Evolutionary conservation across 371 early-diverging fungal species (phyloP).

Genomic region (Apophysomyces ossiformis): DNA sequence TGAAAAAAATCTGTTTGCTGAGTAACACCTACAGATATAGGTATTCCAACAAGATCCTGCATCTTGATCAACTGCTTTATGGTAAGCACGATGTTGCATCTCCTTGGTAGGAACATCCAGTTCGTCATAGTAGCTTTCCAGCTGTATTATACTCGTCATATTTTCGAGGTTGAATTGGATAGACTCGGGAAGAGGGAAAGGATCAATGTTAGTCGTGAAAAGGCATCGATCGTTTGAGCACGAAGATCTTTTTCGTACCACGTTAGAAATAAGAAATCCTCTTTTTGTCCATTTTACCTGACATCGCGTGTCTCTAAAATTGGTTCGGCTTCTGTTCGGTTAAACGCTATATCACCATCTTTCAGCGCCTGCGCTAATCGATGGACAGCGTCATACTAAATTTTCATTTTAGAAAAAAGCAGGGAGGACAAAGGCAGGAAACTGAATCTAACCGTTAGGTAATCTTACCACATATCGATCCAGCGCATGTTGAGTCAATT

Average conservation of each 20-base stretch:
- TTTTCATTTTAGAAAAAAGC: background rate
- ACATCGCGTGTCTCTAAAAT: constrained; percentile 25
- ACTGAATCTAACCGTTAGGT: too few relatives aligned
- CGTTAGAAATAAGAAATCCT: background rate
- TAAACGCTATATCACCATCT: background rate
- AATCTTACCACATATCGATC: constrained; percentile 26
- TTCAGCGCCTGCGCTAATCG: constrained; percentile 22
- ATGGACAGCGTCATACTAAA: constrained; percentile 36
- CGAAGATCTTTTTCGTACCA: constrained; percentile 39
- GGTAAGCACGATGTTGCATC: constrained; percentile 48
- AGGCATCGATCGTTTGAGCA: constrained; percentile 66
- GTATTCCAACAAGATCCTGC: constrained; percentile 62
- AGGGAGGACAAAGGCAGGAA: too few relatives aligned
- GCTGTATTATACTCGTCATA: constrained; percentile 45
- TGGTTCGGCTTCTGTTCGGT: constrained; percentile 10
- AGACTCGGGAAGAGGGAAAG: constrained; percentile 36
- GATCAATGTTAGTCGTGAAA: constrained; percentile 58
- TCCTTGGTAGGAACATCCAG: constrained; percentile 34
- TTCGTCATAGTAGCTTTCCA: constrained; percentile 37
- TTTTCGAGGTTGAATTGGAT: constrained; percentile 33
- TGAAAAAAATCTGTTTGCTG: background rate
- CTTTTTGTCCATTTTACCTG: constrained; percentile 15
- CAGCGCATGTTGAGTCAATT: constrained; percentile 11
- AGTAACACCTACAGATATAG: constrained; percentile 31
- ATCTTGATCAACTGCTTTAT: constrained; percentile 63